Evolutionary conservation across 1,139 yeast genomes (phyloP).

Genomic region (Candida freyschussii): DNA sequence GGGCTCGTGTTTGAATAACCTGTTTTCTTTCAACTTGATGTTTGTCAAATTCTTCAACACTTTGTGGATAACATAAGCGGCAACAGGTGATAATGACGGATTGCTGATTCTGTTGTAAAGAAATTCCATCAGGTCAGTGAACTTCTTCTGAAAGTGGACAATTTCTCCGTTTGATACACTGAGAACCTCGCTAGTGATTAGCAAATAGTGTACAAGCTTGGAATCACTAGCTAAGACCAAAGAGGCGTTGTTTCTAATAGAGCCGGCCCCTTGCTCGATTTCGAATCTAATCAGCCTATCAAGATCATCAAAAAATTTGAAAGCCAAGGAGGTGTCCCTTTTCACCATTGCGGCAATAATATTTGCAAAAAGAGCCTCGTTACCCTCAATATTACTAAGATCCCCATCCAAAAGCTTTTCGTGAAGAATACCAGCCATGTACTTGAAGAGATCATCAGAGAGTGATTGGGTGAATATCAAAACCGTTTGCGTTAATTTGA

Average conservation of each 20-base stretch:
- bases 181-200: slow-evolving; percentile 65
- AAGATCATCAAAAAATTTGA: slow-evolving; percentile 25
- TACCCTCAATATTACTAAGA: slow-evolving; percentile 54
- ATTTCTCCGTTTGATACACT: slow-evolving; percentile 60
- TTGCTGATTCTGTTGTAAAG: slow-evolving; percentile 62
- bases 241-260: slow-evolving; percentile 55
- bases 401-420: slow-evolving; percentile 52
- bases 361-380: slow-evolving; percentile 46
- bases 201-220: slow-evolving; percentile 66
- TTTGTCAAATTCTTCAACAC: slow-evolving; percentile 61
- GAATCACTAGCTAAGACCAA: slow-evolving; percentile 76
- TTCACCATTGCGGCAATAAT: slow-evolving; percentile 41
- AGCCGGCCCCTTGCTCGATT: slow-evolving; percentile 81
- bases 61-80: slow-evolving; percentile 58
- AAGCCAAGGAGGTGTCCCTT: slow-evolving; percentile 34
- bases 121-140: slow-evolving; percentile 46
- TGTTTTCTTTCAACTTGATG: slow-evolving; percentile 50
- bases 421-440: slow-evolving; percentile 36
- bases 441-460: slow-evolving; percentile 54
- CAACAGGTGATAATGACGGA: slow-evolving; percentile 44
- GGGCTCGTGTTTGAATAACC: slow-evolving; percentile 43
- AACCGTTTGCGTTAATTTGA: slow-evolving; percentile 56
- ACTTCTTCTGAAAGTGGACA: slow-evolving; percentile 40
- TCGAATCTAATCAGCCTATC: slow-evolving; percentile 52
- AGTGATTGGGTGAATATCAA: slow-evolving; percentile 66